Base-by-base conservation (phyloP, 345 rosid species). In the Salix exigua region DNA sequence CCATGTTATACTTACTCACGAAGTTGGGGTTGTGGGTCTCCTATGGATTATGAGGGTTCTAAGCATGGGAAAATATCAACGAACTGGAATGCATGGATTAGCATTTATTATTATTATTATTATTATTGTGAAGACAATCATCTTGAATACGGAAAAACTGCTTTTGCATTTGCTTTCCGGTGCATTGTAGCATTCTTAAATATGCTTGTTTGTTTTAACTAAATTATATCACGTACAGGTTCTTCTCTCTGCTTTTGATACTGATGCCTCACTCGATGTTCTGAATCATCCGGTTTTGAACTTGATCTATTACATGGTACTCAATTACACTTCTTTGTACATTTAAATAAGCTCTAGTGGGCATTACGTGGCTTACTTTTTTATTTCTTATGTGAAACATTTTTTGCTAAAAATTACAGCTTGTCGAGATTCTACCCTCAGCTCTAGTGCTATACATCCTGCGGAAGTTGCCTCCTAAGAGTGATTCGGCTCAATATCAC, bases 361-460 rank as follows among this genome's bases (percentile, higher is more conserved):
- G 48, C 11, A 38, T 69, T 79, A 0, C 23, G 31, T 74, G 12
- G 48, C 19, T 66, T 64, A 42, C 26, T 53, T 64, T 64, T 68
- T 5, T 35, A 33, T 13, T n/a, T 70, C 26, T 51, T 66, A 75
- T 80, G 28, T 70, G 14, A 14, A 48, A 37, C 53, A 74, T 44
- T 4, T 77, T 28, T 50, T 70, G 66, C 73, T 71, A 61, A 7
- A 70, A 82, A 86, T 63, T 25, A 55, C 94, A 96, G 98, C 82
- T 96, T 50, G 97, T 89, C 17, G 99, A 96, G 93, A 92, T 96
- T 75, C 89, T 94, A 67, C 99, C 99, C 74, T 96, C 99, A 4
- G 95, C 99, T 44, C 84, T 96, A 18, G 98, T 94, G 75, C 92
- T 96, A 60, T 94, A 84, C 83, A 94, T 96, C 79, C 83, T 96